Base-by-base conservation (phyloP, 768 basidiomycete genomes). In the Auriscalpium vulgare region DNA sequence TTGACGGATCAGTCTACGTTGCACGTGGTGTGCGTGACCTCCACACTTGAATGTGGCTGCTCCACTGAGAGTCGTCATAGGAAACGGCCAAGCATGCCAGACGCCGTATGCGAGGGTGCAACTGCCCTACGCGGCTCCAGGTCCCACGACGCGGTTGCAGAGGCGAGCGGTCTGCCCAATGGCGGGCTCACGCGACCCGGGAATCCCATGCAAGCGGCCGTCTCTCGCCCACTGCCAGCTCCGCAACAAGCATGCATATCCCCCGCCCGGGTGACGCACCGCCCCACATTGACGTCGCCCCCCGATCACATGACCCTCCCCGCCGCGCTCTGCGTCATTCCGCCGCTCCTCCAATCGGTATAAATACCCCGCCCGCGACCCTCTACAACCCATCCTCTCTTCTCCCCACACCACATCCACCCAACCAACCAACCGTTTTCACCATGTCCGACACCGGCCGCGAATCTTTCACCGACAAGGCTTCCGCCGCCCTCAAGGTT, bases 381-480 rank as follows among this genome's bases (percentile, higher is more conserved):
- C 50, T 37, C 29, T 51, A 38, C 44, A 49, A 36, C 43, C 23
- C 38, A 50, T 37, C 37, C 16, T 34, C 36, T 36, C 29, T 8
- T 47, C 55, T 38, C 47, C 37, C 54, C 16, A 37, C 48, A 34
- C 40, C 50, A 23, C 35, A 51, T 34, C 44, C 37, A 44, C 23
- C 53, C 19, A 36, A 23, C 14, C 40, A 11, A 40, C 21, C 35
- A 29, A 47, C 19, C 48, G 45, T 43, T 37, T 53, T 53, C 58
- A 64, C 29, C 53, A 72, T 72, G 71, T 70, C 71, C 59, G 70
- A 72, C 65, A 58, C 60, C 53, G 65, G 60, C 55, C 65, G 71
- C 37, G 63, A 71, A 60, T 65, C 66, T 56, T 56, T 72, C 64
- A 67, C 69, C 59, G 71, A 70, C 65, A 72, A 72, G 66, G 65